Conservation (phyloP, 2,329 filamentous ascomycete species). For the Cercospora sojina region DNA sequence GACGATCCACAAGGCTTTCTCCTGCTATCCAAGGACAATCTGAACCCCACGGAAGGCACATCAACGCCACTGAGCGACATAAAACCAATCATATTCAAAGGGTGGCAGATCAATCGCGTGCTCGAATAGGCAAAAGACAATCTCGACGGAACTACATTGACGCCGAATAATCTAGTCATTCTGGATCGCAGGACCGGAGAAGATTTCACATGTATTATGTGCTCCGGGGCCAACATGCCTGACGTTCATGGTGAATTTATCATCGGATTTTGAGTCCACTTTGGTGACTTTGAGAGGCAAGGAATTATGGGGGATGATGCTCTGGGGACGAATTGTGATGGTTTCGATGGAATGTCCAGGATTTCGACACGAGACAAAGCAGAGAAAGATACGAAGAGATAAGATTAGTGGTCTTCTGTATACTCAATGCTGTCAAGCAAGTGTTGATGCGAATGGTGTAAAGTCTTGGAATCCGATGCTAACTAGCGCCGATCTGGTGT, state of each 20-base stretch:
- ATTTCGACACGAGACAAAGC: neutral
- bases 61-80: neutral
- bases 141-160: neutral
- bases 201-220: neutral
- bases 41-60: neutral
- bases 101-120: neutral
- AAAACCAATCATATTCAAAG: neutral
- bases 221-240: neutral
- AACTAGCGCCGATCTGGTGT: constrained; percentile 2
- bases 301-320: neutral
- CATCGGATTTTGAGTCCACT: neutral
- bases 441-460: neutral
- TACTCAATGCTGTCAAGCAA: neutral
- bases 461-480: neutral
- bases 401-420: neutral
- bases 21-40: neutral
- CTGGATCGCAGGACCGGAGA: neutral
- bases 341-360: neutral
- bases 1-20: neutral
- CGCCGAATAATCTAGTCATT: neutral
- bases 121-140: neutral
- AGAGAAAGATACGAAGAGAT: neutral
- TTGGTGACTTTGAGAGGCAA: neutral
- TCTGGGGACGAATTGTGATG: neutral
- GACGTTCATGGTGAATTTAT: neutral